Evolutionary conservation across 768 basidiomycete genomes (phyloP).

Genomic region (Austroboletus eburneus): DNA sequence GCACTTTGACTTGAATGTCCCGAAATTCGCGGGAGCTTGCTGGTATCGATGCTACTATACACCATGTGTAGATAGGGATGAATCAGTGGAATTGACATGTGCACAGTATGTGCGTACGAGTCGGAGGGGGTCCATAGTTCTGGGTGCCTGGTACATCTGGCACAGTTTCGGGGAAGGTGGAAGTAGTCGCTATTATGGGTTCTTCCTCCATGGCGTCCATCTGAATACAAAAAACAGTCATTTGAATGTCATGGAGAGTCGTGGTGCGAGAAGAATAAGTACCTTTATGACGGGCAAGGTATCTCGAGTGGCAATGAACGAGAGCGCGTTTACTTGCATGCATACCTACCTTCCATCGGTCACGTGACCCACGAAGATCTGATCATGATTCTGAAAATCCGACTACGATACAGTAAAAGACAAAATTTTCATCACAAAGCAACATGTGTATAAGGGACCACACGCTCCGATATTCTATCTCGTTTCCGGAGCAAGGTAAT

Average conservation of each 20-base stretch:
- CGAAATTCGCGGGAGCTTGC: conserved; percentile 53
- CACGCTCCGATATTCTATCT: too few species aligned
- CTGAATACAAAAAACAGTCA: conserved; percentile 9
- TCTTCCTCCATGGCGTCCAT: conserved; percentile 35
- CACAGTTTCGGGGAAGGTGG: conserved; percentile 19
- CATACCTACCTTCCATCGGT: conserved; percentile 1
- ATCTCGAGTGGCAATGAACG: conserved; percentile 22
- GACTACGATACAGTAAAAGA: too few species aligned
- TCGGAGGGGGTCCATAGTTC: conserved; percentile 12
- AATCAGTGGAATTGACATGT: conserved; percentile 10
- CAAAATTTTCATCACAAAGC: too few species aligned
- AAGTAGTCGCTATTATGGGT: conserved; percentile 21
- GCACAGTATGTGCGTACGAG: conserved; percentile 14
- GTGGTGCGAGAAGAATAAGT: not conserved
- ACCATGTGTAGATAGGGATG: not conserved
- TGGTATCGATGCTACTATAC: conserved; percentile 22
- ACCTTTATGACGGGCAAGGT: conserved; percentile 13
- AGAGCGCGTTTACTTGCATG: not conserved
- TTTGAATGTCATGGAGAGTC: not conserved
- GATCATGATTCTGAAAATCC: too few species aligned
- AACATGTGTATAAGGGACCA: too few species aligned
- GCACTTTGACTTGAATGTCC: conserved; percentile 81
- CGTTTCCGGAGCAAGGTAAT: conserved; percentile 57
- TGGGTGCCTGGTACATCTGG: conserved; percentile 16
- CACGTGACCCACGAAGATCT: conserved; percentile 21